These are phyloP conservation scores for Solanum peruvianum DNA, from an alignment of 257 asterid species.

Conservation along the genomic window DNA sequence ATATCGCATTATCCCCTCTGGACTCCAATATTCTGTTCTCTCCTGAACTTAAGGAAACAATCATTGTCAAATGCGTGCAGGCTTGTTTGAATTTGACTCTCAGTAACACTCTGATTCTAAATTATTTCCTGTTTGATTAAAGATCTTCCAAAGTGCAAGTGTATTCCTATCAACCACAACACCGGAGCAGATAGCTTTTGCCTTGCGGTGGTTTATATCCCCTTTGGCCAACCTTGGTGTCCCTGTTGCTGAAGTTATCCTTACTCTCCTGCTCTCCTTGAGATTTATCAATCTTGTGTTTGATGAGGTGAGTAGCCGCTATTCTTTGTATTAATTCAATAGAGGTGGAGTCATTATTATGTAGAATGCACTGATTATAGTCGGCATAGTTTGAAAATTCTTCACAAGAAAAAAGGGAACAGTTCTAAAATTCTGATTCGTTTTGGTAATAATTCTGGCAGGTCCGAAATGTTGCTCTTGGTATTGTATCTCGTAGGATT, in stretches of 20 bases:
- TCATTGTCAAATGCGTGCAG: not conserved
- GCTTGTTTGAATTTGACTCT: not conserved
- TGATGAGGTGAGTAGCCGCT: slow-evolving; percentile 62
- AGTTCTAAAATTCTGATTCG: not conserved
- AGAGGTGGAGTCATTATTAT: not conserved
- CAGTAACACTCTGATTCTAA: not conserved
- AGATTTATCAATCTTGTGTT: slow-evolving; percentile 86
- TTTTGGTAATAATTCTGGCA: slow-evolving; percentile 7
- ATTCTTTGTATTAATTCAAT: not conserved
- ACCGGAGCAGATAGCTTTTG: slow-evolving; percentile 92
- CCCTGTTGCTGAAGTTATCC: slow-evolving; percentile 87
- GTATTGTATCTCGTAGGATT: slow-evolving; percentile 88
- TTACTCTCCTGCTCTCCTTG: slow-evolving; percentile 79
- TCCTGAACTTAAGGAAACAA: not conserved
- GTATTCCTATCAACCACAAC: slow-evolving; percentile 89
- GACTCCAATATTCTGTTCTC: not conserved
- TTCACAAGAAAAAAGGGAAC: not conserved
- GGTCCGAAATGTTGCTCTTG: slow-evolving; percentile 95
- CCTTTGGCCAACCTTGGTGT: slow-evolving; percentile 60
- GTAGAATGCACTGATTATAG: not conserved
- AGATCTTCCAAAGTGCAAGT: slow-evolving; percentile 98
- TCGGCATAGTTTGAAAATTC: not conserved
- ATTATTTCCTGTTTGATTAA: slow-evolving; percentile 7
- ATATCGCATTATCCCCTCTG: not conserved
- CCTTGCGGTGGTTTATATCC: slow-evolving; percentile 77